These are phyloP conservation scores for Auxenochlorella pyrenoidosa DNA, from an alignment of 139 green algal species.

Conservation along the genomic window DNA sequence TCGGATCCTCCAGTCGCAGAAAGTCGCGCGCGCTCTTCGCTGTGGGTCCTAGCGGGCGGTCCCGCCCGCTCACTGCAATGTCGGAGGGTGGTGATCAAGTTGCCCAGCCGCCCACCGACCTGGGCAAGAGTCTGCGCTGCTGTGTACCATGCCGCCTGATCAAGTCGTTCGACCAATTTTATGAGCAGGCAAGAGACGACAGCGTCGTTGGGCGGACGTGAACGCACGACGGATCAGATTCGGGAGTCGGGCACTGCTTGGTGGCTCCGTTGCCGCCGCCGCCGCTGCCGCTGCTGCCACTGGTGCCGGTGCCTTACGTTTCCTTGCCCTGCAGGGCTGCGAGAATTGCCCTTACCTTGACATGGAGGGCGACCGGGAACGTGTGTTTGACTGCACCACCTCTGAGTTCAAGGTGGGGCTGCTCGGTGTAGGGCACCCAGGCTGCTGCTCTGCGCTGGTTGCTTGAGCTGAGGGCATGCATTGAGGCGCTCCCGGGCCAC, in stretches of 20 bases:
- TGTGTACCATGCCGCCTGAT: constrained; percentile 55
- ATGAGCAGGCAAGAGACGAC: constrained; percentile 41
- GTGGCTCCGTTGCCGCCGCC: background rate
- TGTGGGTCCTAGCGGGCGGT: too few relatives aligned
- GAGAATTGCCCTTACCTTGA: constrained; percentile 81
- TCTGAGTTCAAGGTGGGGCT: constrained; percentile 75
- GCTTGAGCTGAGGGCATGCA: background rate
- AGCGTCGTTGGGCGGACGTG: background rate
- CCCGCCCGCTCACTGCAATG: constrained; percentile 3
- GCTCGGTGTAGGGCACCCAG: background rate
- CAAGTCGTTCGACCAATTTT: constrained; percentile 60
- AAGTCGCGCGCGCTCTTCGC: too few relatives aligned
- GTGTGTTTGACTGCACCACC: constrained; percentile 74
- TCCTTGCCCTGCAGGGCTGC: constrained; percentile 56
- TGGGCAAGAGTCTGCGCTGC: constrained; percentile 57
- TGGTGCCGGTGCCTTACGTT: background rate
- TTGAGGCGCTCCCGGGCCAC: background rate
- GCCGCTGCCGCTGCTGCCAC: background rate
- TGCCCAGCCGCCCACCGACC: constrained; percentile 43
- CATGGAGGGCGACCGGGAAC: constrained; percentile 64
- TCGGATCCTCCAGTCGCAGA: background rate
- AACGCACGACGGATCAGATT: too few relatives aligned
- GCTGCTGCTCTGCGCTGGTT: background rate
- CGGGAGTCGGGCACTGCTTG: background rate
- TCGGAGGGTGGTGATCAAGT: constrained; percentile 3